A percentile compares a stretch with the other conserved stretches of the same genome.
These are phyloP conservation scores for Pseudomassariella vexata DNA, from an alignment of 2,329 filamentous ascomycete genomes.

Conservation along the genomic window DNA sequence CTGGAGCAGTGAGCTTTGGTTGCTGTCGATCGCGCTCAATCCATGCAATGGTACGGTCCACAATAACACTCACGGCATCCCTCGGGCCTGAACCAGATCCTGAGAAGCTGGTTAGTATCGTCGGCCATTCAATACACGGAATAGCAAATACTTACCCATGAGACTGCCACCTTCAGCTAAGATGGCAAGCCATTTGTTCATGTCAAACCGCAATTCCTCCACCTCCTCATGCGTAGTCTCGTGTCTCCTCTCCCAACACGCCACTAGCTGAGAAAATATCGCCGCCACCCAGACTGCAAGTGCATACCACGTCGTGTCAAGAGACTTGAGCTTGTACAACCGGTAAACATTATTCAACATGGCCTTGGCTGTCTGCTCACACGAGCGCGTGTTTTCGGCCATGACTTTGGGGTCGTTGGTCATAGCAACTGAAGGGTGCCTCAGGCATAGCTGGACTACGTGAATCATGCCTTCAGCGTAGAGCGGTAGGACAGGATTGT, in stretches of 20 bases:
- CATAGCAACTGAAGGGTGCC: conserved; percentile 56
- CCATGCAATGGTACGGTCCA: conserved; percentile 44
- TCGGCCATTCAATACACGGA: neutral
- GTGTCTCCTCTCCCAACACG: conserved; percentile 61
- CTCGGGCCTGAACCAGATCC: conserved; percentile 38
- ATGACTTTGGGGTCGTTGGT: conserved; percentile 49
- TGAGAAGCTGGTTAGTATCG: conserved; percentile 19
- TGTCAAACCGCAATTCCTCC: conserved; percentile 56
- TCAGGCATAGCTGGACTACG: conserved; percentile 54
- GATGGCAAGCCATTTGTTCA: conserved; percentile 64
- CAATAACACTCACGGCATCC: conserved; percentile 39
- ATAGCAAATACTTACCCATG: conserved; percentile 48
- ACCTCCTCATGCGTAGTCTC: conserved; percentile 54
- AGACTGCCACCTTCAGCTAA: conserved; percentile 60
- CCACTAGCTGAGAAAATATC: conserved; percentile 67
- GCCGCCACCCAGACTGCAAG: conserved; percentile 66
- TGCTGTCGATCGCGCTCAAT: conserved; percentile 45
- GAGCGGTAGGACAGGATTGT: conserved; percentile 39
- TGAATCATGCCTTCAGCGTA: conserved; percentile 48
- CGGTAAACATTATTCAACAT: conserved; percentile 56
- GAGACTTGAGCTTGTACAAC: conserved; percentile 57
- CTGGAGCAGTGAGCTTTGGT: conserved; percentile 20
- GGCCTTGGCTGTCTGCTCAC: conserved; percentile 58
- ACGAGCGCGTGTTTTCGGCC: conserved; percentile 58
- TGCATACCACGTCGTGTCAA: conserved; percentile 77